phyloP scores from a whole-genome alignment of 306 rosid genomes.

The Calophaca sinica region DNA sequence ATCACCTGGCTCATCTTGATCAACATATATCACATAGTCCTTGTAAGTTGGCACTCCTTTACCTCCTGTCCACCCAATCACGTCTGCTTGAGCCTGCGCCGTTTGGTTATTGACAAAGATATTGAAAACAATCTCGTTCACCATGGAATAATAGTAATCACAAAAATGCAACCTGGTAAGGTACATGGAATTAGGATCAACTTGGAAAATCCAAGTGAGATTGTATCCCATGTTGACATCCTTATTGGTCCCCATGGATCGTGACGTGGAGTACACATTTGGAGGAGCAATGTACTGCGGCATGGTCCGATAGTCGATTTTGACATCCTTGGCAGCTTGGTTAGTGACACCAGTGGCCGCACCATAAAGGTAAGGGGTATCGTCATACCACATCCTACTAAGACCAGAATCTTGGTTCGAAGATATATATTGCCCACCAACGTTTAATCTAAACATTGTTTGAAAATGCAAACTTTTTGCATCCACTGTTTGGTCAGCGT shows the following conservation, averaged over 20 bases:
- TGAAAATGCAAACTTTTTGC: conserved; percentile 37
- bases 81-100: conserved; percentile 49
- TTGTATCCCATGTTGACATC: conserved; percentile 50
- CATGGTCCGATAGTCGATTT: conserved; percentile 43
- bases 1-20: conserved; percentile 1
- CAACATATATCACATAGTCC: conserved; percentile 50
- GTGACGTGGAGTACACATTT: conserved; percentile 48
- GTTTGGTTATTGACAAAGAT: conserved; percentile 61
- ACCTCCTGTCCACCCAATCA: conserved; percentile 52
- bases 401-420: conserved; percentile 54
- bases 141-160: conserved; percentile 39
- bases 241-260: conserved; percentile 51
- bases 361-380: conserved; percentile 54
- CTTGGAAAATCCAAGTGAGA: conserved; percentile 61
- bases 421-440: conserved; percentile 62
- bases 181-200: conserved; percentile 58
- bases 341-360: conserved; percentile 50
- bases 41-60: conserved; percentile 50
- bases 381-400: conserved; percentile 61
- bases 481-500: conserved; percentile 37
- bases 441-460: conserved; percentile 62
- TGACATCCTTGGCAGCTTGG: conserved; percentile 30
- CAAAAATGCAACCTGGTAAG: conserved; percentile 61
- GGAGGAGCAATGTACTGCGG: conserved; percentile 55
- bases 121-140: conserved; percentile 52